A percentile compares a stretch with the other conserved stretches of the same genome.
These are phyloP conservation scores for Magnusiomyces magnusii DNA, from an alignment of 1,139 yeast genomes.

Conservation along the genomic window DNA sequence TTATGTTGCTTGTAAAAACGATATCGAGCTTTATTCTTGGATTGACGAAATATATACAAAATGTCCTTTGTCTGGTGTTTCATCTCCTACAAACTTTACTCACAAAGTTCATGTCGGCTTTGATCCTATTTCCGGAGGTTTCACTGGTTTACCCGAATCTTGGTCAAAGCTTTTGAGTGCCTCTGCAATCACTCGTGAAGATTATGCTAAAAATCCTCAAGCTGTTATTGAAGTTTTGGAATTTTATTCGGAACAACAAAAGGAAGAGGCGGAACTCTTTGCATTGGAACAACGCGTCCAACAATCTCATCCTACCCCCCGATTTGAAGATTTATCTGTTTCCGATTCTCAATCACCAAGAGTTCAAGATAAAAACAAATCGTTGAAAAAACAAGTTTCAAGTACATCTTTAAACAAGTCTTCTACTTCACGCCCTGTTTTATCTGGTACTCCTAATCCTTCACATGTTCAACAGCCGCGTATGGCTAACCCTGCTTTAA, in stretches of 20 bases:
- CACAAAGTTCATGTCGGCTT: constrained; percentile 43
- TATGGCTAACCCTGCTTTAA: constrained; percentile 4
- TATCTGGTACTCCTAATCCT: constrained; percentile 1
- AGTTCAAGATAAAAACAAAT: too few species aligned
- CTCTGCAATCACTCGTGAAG: constrained; percentile 41
- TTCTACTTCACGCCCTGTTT: background rate
- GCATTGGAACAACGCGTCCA: background rate
- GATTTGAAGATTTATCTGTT: background rate
- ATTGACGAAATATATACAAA: constrained; percentile 81
- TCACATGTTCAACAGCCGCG: background rate
- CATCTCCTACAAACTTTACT: constrained; percentile 40
- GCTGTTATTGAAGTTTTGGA: constrained; percentile 80
- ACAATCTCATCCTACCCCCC: background rate
- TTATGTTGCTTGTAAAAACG: constrained; percentile 66
- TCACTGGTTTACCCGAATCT: constrained; percentile 41
- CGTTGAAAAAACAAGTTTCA: too few species aligned
- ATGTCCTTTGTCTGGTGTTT: constrained; percentile 73
- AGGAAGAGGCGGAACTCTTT: constrained; percentile 14
- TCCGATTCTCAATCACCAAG: background rate
- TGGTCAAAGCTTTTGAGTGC: constrained; percentile 39
- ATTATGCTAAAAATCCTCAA: constrained; percentile 40
- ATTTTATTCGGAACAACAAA: constrained; percentile 45
- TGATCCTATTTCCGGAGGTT: constrained; percentile 40
- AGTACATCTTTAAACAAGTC: too few species aligned
- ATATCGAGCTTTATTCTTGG: constrained; percentile 83